Percentiles rank a stretch among this genome's conserved stretches.
These are phyloP conservation scores for Pneumocystis oryctolagi DNA, from an alignment of 1,139 yeast genomes.

Conservation along the genomic window DNA sequence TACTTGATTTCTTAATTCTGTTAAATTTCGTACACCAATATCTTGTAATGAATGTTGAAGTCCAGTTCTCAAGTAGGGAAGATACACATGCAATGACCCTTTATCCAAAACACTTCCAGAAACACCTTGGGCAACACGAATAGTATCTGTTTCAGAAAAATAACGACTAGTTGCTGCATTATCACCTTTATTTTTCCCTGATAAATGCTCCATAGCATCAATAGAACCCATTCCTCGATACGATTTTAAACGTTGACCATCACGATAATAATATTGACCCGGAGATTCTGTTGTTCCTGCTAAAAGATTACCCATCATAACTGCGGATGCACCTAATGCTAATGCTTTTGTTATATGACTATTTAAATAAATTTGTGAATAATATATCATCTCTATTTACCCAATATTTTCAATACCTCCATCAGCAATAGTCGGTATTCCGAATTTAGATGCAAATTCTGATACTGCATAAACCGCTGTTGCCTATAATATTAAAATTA, in stretches of 20 bases:
- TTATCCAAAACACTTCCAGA: conserved; percentile 93
- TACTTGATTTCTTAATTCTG: conserved; percentile 50
- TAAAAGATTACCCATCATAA: conserved; percentile 99
- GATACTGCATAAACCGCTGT: conserved; percentile 82
- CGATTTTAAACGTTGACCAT: conserved; percentile 91
- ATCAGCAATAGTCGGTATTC: conserved; percentile 95
- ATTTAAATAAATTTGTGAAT: not conserved
- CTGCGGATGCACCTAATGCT: conserved; percentile 92
- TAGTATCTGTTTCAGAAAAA: conserved; percentile 89
- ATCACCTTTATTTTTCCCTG: conserved; percentile 44
- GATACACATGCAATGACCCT: conserved; percentile 84
- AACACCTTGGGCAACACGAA: conserved; percentile 98
- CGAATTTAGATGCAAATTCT: conserved; percentile 76
- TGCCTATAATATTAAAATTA: conserved; percentile 37
- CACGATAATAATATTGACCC: conserved; percentile 94
- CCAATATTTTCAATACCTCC: conserved; percentile 98
- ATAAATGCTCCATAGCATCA: conserved; percentile 89
- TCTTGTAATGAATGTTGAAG: conserved; percentile 98
- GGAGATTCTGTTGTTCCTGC: conserved; percentile 99
- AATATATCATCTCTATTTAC: not conserved
- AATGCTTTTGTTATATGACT: conserved; percentile 92
- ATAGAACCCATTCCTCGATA: conserved; percentile 99
- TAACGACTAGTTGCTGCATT: conserved; percentile 97
- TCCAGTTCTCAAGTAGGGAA: conserved; percentile 89
- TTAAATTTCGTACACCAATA: conserved; percentile 67